Conservation (phyloP, 176 grass and related monocot species). For the bread wheat (Triticum aestivum) region DNA sequence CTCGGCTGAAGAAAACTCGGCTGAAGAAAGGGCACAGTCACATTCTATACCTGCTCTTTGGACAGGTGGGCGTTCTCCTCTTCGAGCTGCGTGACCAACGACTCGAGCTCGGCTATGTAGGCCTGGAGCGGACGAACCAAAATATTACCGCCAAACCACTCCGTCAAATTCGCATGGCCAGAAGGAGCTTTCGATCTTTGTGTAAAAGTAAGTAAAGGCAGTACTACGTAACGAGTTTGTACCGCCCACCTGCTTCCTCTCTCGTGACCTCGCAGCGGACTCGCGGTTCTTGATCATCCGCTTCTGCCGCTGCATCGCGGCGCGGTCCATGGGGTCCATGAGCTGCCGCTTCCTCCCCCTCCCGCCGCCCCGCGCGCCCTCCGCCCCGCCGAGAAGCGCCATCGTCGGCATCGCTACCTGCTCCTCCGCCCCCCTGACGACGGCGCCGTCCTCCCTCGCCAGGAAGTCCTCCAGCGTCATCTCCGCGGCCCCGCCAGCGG, state of each 20-base stretch:
- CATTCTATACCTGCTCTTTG: constrained; percentile 58
- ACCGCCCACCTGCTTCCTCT: constrained; percentile 81
- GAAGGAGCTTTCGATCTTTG: not conserved
- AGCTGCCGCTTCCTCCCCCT: constrained; percentile 71
- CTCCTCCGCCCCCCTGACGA: constrained; percentile 18
- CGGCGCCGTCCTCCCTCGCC: constrained; percentile 51
- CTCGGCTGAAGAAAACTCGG: too few species aligned
- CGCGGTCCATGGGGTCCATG: constrained; percentile 79
- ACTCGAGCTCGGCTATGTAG: constrained; percentile 90
- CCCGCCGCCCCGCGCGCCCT: constrained; percentile 26
- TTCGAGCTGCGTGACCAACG: constrained; percentile 69
- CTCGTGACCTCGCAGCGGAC: constrained; percentile 92
- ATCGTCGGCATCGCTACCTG: not conserved
- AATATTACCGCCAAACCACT: not conserved
- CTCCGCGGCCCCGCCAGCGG: constrained; percentile 32
- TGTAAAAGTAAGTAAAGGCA: not conserved
- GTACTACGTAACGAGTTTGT: not conserved
- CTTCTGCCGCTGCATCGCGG: constrained; percentile 79
- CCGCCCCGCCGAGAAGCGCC: constrained; percentile 29
- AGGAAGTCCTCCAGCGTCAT: constrained; percentile 98
- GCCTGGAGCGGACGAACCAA: constrained; percentile 48
- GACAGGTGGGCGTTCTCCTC: constrained; percentile 68
- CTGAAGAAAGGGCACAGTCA: too few species aligned
- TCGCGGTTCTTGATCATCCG: constrained; percentile 99
- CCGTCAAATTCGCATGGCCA: not conserved